Conservation (phyloP, 2,329 filamentous ascomycete species). For the Botrytis galanthina region DNA sequence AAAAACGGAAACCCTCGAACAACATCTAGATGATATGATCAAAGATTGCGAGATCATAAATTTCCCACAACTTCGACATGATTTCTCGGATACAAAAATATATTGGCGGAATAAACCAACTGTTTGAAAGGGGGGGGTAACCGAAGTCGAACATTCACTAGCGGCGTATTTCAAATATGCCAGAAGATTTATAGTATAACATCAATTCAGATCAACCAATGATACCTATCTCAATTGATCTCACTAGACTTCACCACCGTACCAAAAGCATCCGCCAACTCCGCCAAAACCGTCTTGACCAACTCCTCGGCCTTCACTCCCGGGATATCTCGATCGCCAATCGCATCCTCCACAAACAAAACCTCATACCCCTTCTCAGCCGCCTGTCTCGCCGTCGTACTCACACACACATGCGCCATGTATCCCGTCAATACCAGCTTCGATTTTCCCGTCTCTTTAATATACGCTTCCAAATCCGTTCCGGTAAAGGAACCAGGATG, state of each 20-base stretch:
- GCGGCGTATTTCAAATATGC: not conserved
- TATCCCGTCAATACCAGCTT: constrained; percentile 62
- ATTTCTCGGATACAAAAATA: constrained; percentile 39
- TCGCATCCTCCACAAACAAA: constrained; percentile 57
- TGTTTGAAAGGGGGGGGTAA: constrained; percentile 1
- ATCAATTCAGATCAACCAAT: not conserved
- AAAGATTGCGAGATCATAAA: constrained; percentile 30
- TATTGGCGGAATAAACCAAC: constrained; percentile 30
- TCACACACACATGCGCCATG: constrained; percentile 66
- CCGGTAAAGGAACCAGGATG: constrained; percentile 59
- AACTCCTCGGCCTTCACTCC: constrained; percentile 56
- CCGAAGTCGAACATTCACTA: not conserved
- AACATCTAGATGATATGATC: constrained; percentile 32
- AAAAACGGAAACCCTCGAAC: constrained; percentile 19
- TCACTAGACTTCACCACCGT: constrained; percentile 49
- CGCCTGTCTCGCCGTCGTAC: constrained; percentile 60
- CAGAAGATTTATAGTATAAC: not conserved
- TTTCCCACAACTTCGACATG: constrained; percentile 37
- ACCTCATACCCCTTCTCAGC: constrained; percentile 63
- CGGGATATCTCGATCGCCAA: constrained; percentile 64
- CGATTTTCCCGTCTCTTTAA: constrained; percentile 50
- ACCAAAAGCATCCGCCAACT: constrained; percentile 62
- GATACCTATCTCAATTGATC: constrained; percentile 25
- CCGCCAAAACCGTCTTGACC: constrained; percentile 50
- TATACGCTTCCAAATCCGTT: constrained; percentile 55